Conservation (phyloP, 2,329 filamentous ascomycete species). For the Diplodia seriata region DNA sequence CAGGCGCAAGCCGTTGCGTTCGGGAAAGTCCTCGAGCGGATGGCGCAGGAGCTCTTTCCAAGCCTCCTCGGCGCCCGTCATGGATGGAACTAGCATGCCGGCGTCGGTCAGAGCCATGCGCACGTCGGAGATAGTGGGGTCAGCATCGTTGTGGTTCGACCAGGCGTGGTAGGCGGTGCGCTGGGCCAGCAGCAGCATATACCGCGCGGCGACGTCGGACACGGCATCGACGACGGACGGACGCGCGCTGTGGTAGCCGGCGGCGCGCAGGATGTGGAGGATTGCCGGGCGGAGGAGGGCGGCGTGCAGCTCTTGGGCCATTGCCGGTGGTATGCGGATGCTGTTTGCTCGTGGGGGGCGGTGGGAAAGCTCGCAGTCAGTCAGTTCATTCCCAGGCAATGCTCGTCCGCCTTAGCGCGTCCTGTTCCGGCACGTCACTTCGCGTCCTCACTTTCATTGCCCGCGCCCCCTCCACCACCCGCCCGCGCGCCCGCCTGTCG, state of each 20-base stretch:
- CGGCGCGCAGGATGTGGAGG: constrained; percentile 88
- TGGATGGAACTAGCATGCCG: constrained; percentile 74
- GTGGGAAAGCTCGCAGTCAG: constrained; percentile 24
- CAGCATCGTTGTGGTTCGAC: constrained; percentile 70
- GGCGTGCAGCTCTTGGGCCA: constrained; percentile 62
- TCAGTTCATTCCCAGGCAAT: not conserved
- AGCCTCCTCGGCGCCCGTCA: constrained; percentile 71
- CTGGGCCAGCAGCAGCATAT: constrained; percentile 76
- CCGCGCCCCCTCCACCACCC: not conserved
- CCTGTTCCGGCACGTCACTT: constrained; percentile 21
- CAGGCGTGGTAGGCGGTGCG: constrained; percentile 74
- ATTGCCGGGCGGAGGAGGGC: constrained; percentile 85
- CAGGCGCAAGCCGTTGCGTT: constrained; percentile 47
- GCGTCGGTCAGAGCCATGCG: constrained; percentile 84
- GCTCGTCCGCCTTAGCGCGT: constrained; percentile 20
- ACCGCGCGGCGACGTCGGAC: constrained; percentile 84
- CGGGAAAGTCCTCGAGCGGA: constrained; percentile 52
- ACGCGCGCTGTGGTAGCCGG: constrained; percentile 84
- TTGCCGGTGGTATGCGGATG: constrained; percentile 20
- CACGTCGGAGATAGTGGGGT: constrained; percentile 75
- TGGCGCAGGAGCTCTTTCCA: constrained; percentile 61
- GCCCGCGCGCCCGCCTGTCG: not conserved
- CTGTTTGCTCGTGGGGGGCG: constrained; percentile 7
- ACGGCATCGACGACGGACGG: constrained; percentile 84
- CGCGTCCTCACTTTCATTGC: constrained; percentile 22